Evolutionary conservation across 2,329 filamentous ascomycete species (phyloP).

Genomic region (Aquanectria penicillioides): DNA sequence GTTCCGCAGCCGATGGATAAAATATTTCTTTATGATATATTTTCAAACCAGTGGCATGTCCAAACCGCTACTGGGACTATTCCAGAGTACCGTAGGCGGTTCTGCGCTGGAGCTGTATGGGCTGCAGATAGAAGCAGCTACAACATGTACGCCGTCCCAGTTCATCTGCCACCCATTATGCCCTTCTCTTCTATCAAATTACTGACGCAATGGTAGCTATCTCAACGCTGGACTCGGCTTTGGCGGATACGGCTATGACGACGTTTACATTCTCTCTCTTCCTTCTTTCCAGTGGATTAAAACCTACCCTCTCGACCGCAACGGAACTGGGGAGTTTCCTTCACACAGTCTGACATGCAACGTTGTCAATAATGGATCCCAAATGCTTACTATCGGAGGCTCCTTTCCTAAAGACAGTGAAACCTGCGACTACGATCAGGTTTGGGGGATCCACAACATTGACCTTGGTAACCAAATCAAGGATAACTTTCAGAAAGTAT

Average conservation of each 20-base stretch:
- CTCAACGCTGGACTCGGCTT: slow-evolving; percentile 12
- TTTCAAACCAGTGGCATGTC: slow-evolving; percentile 8
- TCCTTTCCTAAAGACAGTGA: slow-evolving; percentile 13
- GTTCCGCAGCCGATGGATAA: slow-evolving; percentile 14
- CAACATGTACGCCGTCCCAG: slow-evolving; percentile 8
- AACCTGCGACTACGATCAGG: background rate
- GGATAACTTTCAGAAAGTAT: slow-evolving; percentile 12
- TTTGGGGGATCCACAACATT: slow-evolving; percentile 18
- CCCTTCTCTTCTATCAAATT: too few relatives aligned
- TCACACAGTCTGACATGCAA: slow-evolving; percentile 16
- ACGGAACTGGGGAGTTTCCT: background rate
- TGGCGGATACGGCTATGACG: slow-evolving; percentile 3
- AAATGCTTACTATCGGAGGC: slow-evolving; percentile 22
- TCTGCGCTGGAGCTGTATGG: slow-evolving; percentile 18
- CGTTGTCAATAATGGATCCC: slow-evolving; percentile 14
- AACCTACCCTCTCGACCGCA: slow-evolving; percentile 11
- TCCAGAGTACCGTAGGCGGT: slow-evolving; percentile 15
- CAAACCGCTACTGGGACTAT: slow-evolving; percentile 12
- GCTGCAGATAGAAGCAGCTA: slow-evolving; percentile 18
- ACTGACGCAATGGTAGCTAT: too few relatives aligned
- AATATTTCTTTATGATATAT: slow-evolving; percentile 18
- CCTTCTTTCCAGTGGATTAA: slow-evolving; percentile 19
- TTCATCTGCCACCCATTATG: too few relatives aligned
- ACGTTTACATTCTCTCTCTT: slow-evolving; percentile 22
- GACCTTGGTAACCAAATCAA: slow-evolving; percentile 11